Percentiles rank a stretch among this genome's conserved stretches.
Evolutionary conservation across 2,329 filamentous ascomycete species (phyloP).

Genomic region (Pyrenophora graminea): DNA sequence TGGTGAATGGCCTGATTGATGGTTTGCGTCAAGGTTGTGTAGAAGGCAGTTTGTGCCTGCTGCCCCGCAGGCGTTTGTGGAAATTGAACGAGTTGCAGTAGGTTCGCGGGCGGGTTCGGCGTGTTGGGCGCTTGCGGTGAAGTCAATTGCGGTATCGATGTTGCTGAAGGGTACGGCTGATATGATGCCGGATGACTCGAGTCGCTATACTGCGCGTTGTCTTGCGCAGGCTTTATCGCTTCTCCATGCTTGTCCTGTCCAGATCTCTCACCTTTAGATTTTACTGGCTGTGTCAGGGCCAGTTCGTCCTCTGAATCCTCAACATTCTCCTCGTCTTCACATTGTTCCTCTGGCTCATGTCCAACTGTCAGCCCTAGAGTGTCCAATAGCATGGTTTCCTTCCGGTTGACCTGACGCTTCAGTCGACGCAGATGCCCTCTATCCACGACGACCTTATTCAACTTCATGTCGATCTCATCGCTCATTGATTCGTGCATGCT

Average conservation of each 20-base stretch:
- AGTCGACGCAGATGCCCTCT: conserved; percentile 80
- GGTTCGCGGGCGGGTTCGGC: conserved; percentile 22
- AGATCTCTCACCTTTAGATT: conserved; percentile 7
- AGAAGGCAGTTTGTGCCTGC: conserved; percentile 33
- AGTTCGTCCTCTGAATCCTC: conserved; percentile 37
- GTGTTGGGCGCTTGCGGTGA: conserved; percentile 15
- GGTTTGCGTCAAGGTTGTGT: conserved; percentile 27
- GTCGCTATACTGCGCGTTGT: not conserved
- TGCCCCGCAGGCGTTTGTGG: conserved; percentile 38
- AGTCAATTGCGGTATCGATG: conserved; percentile 2
- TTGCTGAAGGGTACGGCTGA: not conserved
- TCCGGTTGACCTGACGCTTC: conserved; percentile 31
- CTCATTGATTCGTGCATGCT: conserved; percentile 80
- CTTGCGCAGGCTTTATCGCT: not conserved
- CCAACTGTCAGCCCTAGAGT: conserved; percentile 34
- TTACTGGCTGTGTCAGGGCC: conserved; percentile 27
- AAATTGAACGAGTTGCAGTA: conserved; percentile 33
- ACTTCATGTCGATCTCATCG: conserved; percentile 86
- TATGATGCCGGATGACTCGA: not conserved
- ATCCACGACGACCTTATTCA: conserved; percentile 82
- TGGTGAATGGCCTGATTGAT: conserved; percentile 33
- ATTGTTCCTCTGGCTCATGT: conserved; percentile 45
- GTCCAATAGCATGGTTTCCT: conserved; percentile 28
- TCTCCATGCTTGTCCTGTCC: not conserved
- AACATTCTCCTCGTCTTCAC: conserved; percentile 27